These are phyloP conservation scores for Exophiala lecanii-corni DNA, from an alignment of 2,329 filamentous ascomycete species.

Conservation along the genomic window DNA sequence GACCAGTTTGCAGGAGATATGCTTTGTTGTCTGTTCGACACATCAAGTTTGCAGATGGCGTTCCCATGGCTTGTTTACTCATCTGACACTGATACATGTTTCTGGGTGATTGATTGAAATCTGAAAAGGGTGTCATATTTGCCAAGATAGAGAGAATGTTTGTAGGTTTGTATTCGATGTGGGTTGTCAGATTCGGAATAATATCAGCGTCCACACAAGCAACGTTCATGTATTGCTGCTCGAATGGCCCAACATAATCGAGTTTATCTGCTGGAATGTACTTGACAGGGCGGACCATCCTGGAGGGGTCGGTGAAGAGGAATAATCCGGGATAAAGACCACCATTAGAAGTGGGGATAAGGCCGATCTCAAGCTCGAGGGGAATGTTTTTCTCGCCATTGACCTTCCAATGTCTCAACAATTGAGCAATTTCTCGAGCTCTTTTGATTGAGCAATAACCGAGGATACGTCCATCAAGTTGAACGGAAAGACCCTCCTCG, in stretches of 20 bases:
- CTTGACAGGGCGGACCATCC: conserved; percentile 88
- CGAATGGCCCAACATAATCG: conserved; percentile 86
- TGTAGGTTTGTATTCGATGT: conserved; percentile 90
- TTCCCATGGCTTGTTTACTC: conserved; percentile 99
- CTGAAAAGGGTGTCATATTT: conserved; percentile 98
- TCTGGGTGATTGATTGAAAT: conserved; percentile 96
- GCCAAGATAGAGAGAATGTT: conserved; percentile 96
- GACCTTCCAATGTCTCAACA: conserved; percentile 91
- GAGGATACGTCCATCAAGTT: conserved; percentile 83
- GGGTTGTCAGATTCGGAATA: conserved; percentile 79
- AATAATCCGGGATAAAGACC: conserved; percentile 97
- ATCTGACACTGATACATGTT: conserved; percentile 99
- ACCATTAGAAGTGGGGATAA: conserved; percentile 78
- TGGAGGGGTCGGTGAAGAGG: conserved; percentile 78
- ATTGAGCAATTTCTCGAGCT: conserved; percentile 76
- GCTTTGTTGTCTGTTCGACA: conserved; percentile 96
- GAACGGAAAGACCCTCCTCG: conserved; percentile 79
- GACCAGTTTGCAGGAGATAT: conserved; percentile 89
- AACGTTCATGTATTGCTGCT: conserved; percentile 98
- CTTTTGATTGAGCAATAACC: conserved; percentile 87
- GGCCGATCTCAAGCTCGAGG: conserved; percentile 81
- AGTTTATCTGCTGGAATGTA: conserved; percentile 81
- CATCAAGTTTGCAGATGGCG: conserved; percentile 75
- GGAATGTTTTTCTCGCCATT: conserved; percentile 77
- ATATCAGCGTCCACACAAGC: conserved; percentile 86